Evolutionary conservation across 2,329 filamentous ascomycete species (phyloP).

Genomic region (Aspergillus jensenii): DNA sequence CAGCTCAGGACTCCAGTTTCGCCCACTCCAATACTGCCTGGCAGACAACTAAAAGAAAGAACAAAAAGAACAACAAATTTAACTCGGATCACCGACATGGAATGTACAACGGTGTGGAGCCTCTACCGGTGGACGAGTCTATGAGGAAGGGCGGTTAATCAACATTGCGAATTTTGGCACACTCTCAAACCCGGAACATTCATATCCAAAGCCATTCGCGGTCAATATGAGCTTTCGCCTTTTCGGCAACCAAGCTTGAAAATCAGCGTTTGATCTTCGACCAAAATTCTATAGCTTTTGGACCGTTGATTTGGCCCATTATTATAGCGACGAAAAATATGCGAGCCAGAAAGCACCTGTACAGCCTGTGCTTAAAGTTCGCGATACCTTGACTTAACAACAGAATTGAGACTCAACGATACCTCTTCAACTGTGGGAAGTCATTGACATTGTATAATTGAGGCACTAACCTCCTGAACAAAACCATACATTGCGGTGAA

Average conservation of each 20-base stretch:
- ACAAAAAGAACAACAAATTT: slow-evolving; percentile 38
- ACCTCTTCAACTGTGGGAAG: not conserved
- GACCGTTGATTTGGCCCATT: not conserved
- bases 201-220: not conserved
- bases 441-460: slow-evolving; percentile 20
- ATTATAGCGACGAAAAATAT: not conserved
- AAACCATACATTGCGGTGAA: slow-evolving; percentile 19
- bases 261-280: not conserved
- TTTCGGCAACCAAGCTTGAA: not conserved
- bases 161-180: not conserved
- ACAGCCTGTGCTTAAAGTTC: slow-evolving; percentile 13
- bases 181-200: not conserved
- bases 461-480: slow-evolving; percentile 15
- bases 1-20: slow-evolving; percentile 24
- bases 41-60: slow-evolving; percentile 48
- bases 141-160: slow-evolving; percentile 47
- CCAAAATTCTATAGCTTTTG: not conserved
- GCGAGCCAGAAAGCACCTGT: slow-evolving; percentile 10
- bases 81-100: slow-evolving; percentile 32
- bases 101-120: slow-evolving; percentile 33
- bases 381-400: slow-evolving; percentile 3
- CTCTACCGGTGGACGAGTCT: slow-evolving; percentile 43
- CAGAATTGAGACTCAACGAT: slow-evolving; percentile 6
- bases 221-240: not conserved
- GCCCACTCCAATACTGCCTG: slow-evolving; percentile 33